Conservation (phyloP, 1,139 yeast genomes). For the Candida smagusa region DNA sequence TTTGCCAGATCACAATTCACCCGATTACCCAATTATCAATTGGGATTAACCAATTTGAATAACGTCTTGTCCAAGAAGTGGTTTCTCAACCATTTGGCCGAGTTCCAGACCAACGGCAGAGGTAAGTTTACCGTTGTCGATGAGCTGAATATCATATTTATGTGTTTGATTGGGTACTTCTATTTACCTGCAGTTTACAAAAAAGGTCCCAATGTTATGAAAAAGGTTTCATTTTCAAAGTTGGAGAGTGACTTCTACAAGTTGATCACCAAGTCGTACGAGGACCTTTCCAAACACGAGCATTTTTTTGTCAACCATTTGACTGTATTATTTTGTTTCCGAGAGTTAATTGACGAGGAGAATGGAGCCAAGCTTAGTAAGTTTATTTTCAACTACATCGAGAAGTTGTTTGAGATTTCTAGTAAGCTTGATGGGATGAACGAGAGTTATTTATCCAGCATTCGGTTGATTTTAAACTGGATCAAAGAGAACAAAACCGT, state of each 20-base stretch:
- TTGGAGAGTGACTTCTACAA: conserved; percentile 26
- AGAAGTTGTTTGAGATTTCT: conserved; percentile 25
- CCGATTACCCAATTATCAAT: conserved; percentile 42
- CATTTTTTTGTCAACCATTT: conserved; percentile 23
- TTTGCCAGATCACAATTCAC: conserved; percentile 59
- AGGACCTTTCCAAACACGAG: conserved; percentile 9
- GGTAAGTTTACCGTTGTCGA: conserved; percentile 2
- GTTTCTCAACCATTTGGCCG: conserved; percentile 24
- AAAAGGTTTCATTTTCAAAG: conserved; percentile 21
- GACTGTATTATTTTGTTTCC: conserved; percentile 22
- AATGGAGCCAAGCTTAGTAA: conserved; percentile 14
- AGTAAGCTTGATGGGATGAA: conserved; percentile 15
- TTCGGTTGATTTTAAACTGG: conserved; percentile 56
- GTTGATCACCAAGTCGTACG: conserved; percentile 6
- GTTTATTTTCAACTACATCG: conserved; percentile 32
- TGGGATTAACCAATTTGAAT: conserved; percentile 41
- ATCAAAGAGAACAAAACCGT: conserved; percentile 44
- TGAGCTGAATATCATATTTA: conserved; percentile 17
- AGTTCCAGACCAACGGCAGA: conserved; percentile 6
- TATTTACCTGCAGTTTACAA: conserved; percentile 28
- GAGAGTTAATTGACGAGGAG: conserved; percentile 14
- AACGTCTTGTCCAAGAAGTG: conserved; percentile 30
- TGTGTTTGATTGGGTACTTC: conserved; percentile 29
- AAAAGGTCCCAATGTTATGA: conserved; percentile 23
- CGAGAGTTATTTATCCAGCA: conserved; percentile 18